Evolutionary conservation across 345 rosid species (phyloP).

Genomic region (Litchi chinensis): DNA sequence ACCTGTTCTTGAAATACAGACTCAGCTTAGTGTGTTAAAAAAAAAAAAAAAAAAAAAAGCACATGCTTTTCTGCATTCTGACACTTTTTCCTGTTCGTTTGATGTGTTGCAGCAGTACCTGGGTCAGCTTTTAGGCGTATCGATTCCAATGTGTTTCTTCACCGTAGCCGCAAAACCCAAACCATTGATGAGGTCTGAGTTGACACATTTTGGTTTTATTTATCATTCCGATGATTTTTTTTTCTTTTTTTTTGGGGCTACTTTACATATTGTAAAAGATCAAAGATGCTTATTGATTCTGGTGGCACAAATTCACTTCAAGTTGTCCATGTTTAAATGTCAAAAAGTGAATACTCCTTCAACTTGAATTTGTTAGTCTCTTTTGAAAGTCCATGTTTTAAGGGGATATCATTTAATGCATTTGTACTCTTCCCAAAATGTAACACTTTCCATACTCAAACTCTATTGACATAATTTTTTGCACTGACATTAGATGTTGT

Average conservation of each 20-base stretch:
- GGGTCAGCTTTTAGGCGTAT: slow-evolving; percentile 67
- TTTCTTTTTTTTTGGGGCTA: slow-evolving; percentile 12
- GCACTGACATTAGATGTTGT: neutral
- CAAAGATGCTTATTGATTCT: neutral
- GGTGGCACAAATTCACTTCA: slow-evolving; percentile 8
- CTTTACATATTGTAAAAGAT: slow-evolving; percentile 5
- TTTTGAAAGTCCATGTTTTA: neutral
- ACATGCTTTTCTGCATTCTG: slow-evolving; percentile 15
- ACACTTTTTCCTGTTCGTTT: slow-evolving; percentile 8
- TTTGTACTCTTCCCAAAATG: neutral
- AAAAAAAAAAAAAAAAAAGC: neutral
- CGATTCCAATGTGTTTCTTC: slow-evolving; percentile 76
- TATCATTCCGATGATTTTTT: neutral
- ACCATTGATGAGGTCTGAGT: slow-evolving; percentile 87
- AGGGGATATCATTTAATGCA: neutral
- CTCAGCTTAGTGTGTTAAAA: slow-evolving; percentile 10
- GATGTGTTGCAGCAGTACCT: slow-evolving; percentile 50
- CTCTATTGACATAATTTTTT: slow-evolving; percentile 6
- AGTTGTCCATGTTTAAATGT: neutral
- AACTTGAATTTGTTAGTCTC: slow-evolving; percentile 1
- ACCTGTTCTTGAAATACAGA: slow-evolving; percentile 18
- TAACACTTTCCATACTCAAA: neutral
- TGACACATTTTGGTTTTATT: slow-evolving; percentile 20
- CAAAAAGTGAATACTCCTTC: neutral
- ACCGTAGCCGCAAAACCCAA: slow-evolving; percentile 82